These are phyloP conservation scores for Alternaria infectoria DNA, from an alignment of 2,329 filamentous ascomycete species.

Conservation along the genomic window DNA sequence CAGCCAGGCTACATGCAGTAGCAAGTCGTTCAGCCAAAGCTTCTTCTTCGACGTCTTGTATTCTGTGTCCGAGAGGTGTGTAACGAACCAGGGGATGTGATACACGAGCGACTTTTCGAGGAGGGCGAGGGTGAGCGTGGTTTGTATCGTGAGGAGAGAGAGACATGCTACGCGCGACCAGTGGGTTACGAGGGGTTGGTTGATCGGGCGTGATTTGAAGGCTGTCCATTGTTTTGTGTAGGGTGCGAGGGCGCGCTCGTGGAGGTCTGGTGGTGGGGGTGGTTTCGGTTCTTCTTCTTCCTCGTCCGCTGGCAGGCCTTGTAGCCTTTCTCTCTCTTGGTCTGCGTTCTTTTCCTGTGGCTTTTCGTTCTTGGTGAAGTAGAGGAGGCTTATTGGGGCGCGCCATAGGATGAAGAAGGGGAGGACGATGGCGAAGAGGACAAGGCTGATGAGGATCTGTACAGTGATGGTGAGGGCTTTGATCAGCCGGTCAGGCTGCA, in stretches of 20 bases:
- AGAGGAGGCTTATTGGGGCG: neutral
- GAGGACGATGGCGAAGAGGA: neutral
- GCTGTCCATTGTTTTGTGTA: neutral
- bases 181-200: neutral
- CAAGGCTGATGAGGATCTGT: neutral
- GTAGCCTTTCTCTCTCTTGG: neutral
- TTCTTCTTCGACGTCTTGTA: neutral
- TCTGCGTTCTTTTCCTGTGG: neutral
- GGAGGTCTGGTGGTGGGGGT: neutral
- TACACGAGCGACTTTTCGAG: neutral
- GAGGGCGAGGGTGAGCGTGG: conserved; percentile 2
- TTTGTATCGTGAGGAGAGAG: neutral
- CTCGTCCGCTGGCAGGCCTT: too few relatives aligned
- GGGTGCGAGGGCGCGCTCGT: neutral
- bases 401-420: conserved; percentile 10
- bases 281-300: neutral
- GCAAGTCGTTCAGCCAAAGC: neutral
- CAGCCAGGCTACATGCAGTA: conserved; percentile 1
- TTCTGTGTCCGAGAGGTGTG: neutral
- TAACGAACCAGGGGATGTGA: conserved; percentile 5
- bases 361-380: neutral
- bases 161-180: neutral
- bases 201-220: neutral
- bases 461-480: neutral
- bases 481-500: neutral